These are phyloP conservation scores for Globisporangium sylvaticum DNA, from an alignment of 352 stramenopile genomes.

Conservation along the genomic window DNA sequence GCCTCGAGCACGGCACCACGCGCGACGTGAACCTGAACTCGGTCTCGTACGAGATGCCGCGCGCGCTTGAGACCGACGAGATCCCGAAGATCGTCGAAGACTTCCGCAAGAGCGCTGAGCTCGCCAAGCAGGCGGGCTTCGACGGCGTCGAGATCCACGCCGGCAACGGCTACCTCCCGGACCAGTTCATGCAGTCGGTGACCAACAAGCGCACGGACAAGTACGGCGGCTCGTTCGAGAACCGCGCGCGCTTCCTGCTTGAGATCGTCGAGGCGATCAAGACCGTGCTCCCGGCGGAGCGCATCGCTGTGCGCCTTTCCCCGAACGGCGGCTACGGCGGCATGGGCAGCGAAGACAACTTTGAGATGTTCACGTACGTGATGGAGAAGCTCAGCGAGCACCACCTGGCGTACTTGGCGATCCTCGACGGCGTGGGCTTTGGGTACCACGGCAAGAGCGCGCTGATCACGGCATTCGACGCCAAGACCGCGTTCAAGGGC, in stretches of 20 bases:
- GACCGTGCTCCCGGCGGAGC: constrained; percentile 5
- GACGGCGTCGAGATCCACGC: constrained; percentile 85
- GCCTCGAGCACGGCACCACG: constrained; percentile 13
- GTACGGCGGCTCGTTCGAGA: constrained; percentile 65
- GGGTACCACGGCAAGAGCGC: constrained; percentile 13
- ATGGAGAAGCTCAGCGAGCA: constrained; percentile 11
- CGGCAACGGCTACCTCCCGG: constrained; percentile 22
- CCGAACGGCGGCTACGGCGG: constrained; percentile 14
- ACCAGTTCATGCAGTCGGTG: constrained; percentile 62
- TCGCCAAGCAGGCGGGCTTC: constrained; percentile 23
- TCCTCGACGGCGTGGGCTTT: constrained; percentile 20
- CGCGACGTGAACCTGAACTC: background rate
- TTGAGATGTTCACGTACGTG: constrained; percentile 22
- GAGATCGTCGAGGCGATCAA: constrained; percentile 40
- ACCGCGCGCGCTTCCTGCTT: constrained; percentile 44
- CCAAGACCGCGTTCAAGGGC: constrained; percentile 18
- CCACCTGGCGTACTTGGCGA: constrained; percentile 16
- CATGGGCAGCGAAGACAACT: constrained; percentile 15
- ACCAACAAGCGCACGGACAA: constrained; percentile 59
- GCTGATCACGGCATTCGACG: constrained; percentile 16
- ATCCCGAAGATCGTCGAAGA: background rate
- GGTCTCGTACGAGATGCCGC: background rate
- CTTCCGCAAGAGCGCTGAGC: constrained; percentile 1
- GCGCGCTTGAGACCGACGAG: background rate
- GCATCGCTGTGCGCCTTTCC: constrained; percentile 14